Percentiles rank a stretch among this genome's conserved stretches.
phyloP scores from a whole-genome alignment of 2,329 filamentous ascomycete genomes.

The Pseudocercospora macadamiae region DNA sequence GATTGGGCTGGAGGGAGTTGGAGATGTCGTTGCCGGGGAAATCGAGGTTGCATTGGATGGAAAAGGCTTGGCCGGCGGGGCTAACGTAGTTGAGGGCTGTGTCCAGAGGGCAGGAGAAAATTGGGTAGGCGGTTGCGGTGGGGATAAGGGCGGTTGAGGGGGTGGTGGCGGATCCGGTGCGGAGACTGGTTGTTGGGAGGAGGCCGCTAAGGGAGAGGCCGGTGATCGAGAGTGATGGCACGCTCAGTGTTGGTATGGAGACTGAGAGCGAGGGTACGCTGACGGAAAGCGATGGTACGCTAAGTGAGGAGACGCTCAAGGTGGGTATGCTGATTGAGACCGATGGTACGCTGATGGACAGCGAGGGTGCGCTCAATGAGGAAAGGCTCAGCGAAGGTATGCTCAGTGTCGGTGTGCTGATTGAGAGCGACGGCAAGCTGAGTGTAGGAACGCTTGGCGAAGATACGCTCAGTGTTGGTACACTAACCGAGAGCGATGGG shows the following conservation, averaged over 20 bases:
- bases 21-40: constrained; percentile 22
- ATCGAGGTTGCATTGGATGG: constrained; percentile 28
- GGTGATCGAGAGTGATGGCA: background rate
- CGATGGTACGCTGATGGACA: background rate
- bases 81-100: constrained; percentile 31
- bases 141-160: constrained; percentile 17
- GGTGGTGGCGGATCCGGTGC: background rate
- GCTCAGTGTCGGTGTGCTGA: background rate
- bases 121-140: constrained; percentile 21
- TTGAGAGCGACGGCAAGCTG: background rate
- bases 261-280: background rate
- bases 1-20: constrained; percentile 18
- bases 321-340: background rate
- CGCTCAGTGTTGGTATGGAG: background rate
- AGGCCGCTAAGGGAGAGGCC: background rate
- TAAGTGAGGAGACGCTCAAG: background rate
- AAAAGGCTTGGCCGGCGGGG: constrained; percentile 27
- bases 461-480: background rate
- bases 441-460: background rate
- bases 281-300: background rate
- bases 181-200: background rate
- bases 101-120: constrained; percentile 31
- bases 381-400: background rate
- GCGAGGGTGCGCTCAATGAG: background rate
- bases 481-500: background rate